These are phyloP conservation scores for Stereum hirsutum DNA, from an alignment of 1,284 basidiomycete species.

Conservation along the genomic window DNA sequence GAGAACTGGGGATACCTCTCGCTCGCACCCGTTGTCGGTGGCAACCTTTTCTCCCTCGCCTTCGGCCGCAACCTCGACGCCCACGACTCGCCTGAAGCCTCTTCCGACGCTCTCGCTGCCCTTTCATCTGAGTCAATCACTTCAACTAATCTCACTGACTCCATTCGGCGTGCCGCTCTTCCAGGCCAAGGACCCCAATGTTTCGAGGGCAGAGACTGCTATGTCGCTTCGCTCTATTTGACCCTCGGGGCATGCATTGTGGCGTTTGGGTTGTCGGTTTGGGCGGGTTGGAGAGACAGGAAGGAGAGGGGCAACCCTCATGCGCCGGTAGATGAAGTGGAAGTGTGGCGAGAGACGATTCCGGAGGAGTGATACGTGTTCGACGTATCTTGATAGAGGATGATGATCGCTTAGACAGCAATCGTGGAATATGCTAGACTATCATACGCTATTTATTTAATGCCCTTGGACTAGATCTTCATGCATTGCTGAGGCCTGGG, in stretches of 20 bases:
- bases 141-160: too few species aligned
- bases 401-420: too few species aligned
- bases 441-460: too few species aligned
- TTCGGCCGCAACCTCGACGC: constrained; percentile 78
- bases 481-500: too few species aligned
- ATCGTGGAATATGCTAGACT: too few species aligned
- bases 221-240: constrained; percentile 39
- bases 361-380: too few species aligned
- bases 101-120: constrained; percentile 23
- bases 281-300: constrained; percentile 38
- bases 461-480: too few species aligned
- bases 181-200: constrained; percentile 31
- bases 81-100: constrained; percentile 33
- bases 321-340: constrained; percentile 11
- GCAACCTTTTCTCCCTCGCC: constrained; percentile 78
- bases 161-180: constrained; percentile 4
- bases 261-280: constrained; percentile 37
- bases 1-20: constrained; percentile 84
- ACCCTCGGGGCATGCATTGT: constrained; percentile 37
- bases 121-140: constrained; percentile 29
- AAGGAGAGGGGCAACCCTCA: constrained; percentile 15
- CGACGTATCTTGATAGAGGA: too few species aligned
- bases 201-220: constrained; percentile 40
- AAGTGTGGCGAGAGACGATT: too few species aligned
- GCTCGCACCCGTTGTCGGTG: constrained; percentile 70